Base-by-base conservation (phyloP, 305 asterid genomes). In the Fraxinus platypoda region DNA sequence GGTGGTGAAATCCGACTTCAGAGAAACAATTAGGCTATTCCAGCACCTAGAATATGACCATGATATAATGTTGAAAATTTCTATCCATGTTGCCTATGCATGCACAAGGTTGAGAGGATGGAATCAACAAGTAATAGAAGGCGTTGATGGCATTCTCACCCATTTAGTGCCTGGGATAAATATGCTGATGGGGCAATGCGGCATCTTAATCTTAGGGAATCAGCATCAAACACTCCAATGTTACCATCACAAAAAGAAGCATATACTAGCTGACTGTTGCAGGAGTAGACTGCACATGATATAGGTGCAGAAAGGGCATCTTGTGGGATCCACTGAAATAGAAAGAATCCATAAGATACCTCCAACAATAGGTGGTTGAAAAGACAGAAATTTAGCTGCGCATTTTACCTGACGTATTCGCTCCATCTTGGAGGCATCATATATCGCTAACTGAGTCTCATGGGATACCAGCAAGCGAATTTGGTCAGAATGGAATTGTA, bases 391-490 rank as follows among this genome's bases (percentile, higher is more conserved):
- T 28, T 31, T 31, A 43, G 49, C 74, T 54, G 54, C 76, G 43
- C 52, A 74, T 52, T 83, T 72, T 86, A 94, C 99, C 97, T 96
- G 99, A 79, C 96, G 97, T 77, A 90, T 90, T 38, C 97, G 94
- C 72, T 96, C 99, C 97, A 96, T 93, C 91, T 96, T 96, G 79
- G 97, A 93, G 84, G 89, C 94, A 86, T 94, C 99, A 79, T 97
- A 97, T 82, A 92, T 80, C 75, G 98, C 99, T 62, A 97, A 84
- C 82, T 97, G 98, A 15, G 97, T 91, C 83, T 97, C 99, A 79
- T 97, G 99, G 28, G 94, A 92, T 76, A 97, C 98, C 74, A 97
- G 93, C 89, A 97, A 85, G 85, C 93, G 97, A 68, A 92, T 83
- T 89, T 91, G 98, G 85, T 97, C 99, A 5, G 93, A 80, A 54